Conservation (phyloP, 176 grass and related monocot genomes). For the Aechmea fasciata region DNA sequence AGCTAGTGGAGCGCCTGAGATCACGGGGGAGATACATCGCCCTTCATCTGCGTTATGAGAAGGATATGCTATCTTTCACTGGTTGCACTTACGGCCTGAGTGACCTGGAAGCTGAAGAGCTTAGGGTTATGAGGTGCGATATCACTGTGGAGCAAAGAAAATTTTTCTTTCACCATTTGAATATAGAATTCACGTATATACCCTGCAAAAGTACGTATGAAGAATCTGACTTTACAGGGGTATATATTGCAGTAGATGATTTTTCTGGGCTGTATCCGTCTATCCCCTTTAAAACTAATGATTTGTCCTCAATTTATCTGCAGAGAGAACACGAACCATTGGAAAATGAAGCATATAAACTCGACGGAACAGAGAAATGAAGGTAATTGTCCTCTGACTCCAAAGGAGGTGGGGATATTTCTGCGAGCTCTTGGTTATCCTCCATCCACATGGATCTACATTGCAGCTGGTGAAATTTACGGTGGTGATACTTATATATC, state of each 20-base stretch:
- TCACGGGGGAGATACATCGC: constrained; percentile 68
- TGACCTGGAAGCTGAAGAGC: constrained; percentile 61
- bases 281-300: neutral
- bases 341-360: constrained; percentile 92
- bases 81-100: constrained; percentile 68
- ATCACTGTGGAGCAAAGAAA: neutral
- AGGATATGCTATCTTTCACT: constrained; percentile 96
- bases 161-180: neutral
- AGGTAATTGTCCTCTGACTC: constrained; percentile 84
- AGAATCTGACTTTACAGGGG: no score
- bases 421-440: constrained; percentile 63
- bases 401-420: constrained; percentile 78
- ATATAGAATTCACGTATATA: neutral
- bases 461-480: constrained; percentile 93
- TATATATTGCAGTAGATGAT: no score
- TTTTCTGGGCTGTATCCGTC: no score
- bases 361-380: constrained; percentile 66
- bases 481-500: constrained; percentile 80
- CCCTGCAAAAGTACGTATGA: no score
- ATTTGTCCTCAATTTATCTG: constrained; percentile 4
- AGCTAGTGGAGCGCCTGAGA: constrained; percentile 75
- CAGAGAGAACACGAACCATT: constrained; percentile 85
- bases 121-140: constrained; percentile 65
- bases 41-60: constrained; percentile 95
- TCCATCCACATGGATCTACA: constrained; percentile 81